Percentiles rank a stretch among this genome's conserved stretches.
These are phyloP conservation scores for Septoria linicola DNA, from an alignment of 2,329 filamentous ascomycete genomes.

Conservation along the genomic window DNA sequence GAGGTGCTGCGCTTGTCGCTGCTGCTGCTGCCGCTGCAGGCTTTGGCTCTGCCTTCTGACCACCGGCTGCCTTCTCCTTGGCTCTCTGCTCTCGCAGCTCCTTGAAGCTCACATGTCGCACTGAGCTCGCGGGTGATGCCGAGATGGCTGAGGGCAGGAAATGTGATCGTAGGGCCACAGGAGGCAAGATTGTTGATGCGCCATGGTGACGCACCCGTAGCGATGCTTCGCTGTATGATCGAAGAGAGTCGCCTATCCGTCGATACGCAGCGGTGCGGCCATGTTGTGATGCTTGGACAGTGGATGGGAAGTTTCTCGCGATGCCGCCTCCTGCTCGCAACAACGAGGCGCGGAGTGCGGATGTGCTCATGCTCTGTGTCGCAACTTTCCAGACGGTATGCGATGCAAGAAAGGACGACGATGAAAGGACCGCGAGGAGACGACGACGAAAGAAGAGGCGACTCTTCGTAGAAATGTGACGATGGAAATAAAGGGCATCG, in stretches of 20 bases:
- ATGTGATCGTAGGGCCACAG: constrained; percentile 45
- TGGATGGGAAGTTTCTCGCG: constrained; percentile 40
- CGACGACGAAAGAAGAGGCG: constrained; percentile 10
- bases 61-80: constrained; percentile 37
- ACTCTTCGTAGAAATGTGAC: neutral
- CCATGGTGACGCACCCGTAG: constrained; percentile 32
- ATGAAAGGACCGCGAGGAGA: constrained; percentile 10
- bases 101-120: constrained; percentile 47
- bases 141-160: constrained; percentile 45
- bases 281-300: constrained; percentile 41
- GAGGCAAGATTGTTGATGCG: constrained; percentile 30
- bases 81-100: constrained; percentile 39
- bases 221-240: constrained; percentile 33
- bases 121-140: constrained; percentile 43
- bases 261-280: constrained; percentile 51
- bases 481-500: too few species aligned
- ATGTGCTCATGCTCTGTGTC: constrained; percentile 47
- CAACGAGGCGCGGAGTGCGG: constrained; percentile 42
- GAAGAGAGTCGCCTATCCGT: constrained; percentile 41
- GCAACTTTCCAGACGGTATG: neutral
- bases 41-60: constrained; percentile 44
- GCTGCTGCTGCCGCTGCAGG: constrained; percentile 42
- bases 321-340: constrained; percentile 43
- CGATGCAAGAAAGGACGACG: constrained; percentile 12
- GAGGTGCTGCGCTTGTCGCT: constrained; percentile 36